These are phyloP conservation scores for Pneumocystis carinii DNA, from an alignment of 1,139 yeast species.

Conservation along the genomic window DNA sequence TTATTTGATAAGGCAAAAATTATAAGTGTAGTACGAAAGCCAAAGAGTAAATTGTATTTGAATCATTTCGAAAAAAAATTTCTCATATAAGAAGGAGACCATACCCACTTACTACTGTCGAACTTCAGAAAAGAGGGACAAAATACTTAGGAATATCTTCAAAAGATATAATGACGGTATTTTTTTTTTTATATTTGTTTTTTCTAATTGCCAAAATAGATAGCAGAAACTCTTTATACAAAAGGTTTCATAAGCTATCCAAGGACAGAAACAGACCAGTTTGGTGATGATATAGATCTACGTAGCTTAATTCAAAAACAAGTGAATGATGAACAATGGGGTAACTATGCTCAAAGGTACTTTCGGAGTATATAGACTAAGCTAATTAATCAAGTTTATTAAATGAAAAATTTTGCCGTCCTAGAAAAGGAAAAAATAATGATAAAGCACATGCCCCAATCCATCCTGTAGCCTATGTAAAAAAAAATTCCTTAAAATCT, in stretches of 20 bases:
- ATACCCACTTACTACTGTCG: conserved; percentile 88
- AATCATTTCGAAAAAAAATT: background rate
- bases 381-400: conserved; percentile 17
- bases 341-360: conserved; percentile 29
- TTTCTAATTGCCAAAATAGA: conserved; percentile 3
- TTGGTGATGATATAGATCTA: conserved; percentile 63
- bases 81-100: conserved; percentile 35
- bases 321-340: conserved; percentile 33
- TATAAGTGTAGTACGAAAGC: conserved; percentile 38
- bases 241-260: conserved; percentile 86
- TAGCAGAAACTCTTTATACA: conserved; percentile 73
- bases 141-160: conserved; percentile 62
- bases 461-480: conserved; percentile 50
- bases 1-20: conserved; percentile 37
- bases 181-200: background rate
- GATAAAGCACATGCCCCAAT: conserved; percentile 99
- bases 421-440: conserved; percentile 68
- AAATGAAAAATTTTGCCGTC: conserved; percentile 34
- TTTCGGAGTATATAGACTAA: conserved; percentile 11
- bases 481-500: conserved; percentile 27
- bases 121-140: conserved; percentile 76
- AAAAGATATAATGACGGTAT: conserved; percentile 55
- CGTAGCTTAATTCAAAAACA: conserved; percentile 47
- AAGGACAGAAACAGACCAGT: conserved; percentile 89
- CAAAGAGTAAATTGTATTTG: conserved; percentile 44